Base-by-base conservation (phyloP, 192 early-diverging fungal genomes). In the Chytriomyces hyalinus region DNA sequence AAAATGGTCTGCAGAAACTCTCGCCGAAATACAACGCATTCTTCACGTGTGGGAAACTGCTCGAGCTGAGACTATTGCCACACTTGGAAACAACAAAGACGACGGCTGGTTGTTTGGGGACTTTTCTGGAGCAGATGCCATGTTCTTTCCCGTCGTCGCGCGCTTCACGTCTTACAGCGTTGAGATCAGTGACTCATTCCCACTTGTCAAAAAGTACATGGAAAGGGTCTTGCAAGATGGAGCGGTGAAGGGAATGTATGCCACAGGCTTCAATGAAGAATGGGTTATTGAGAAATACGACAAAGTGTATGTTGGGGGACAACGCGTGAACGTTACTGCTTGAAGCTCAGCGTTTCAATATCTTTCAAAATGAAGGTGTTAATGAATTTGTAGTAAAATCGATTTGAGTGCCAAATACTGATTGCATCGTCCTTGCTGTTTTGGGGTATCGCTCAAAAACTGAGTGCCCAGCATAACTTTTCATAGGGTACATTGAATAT, bases 61-160 rank as follows among this genome's bases (percentile, higher is more conserved):
- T 7, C 71, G 71, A 26, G 71, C 57, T 9, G 36, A 62, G 7
- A 26, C 24, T 65, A 2, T 65, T 26, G 22, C 53, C 2, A 7
- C 9, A 3, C 11, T 11, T 7, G 22, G 44, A 26, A 8, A 3
- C 43, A 57, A n/a, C 3, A 49, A 61, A 43, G 71, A 73, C n/a
- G 59, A 73, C 22, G 71, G 71, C 9, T 73, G 71, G 71, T 45
- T 73, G 20, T 73, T 73, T 47, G 69, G 71, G 28, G 17, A 44
- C 1, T 73, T 73, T 47, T 36, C 59, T n/a, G 71, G 24, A 36
- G 71, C 60, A n/a, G 71, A 73, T 45, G 71, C 71, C 6, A 73
- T 73, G 71, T 73, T 61, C 43, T 73, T 73, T 45, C 71, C 71
- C 2, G 48, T 73, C 11, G 61, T 73, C 15, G 47, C 71, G 6